phyloP scores from a whole-genome alignment of 1,284 basidiomycete genomes.

The Pseudozyma flocculosa region DNA sequence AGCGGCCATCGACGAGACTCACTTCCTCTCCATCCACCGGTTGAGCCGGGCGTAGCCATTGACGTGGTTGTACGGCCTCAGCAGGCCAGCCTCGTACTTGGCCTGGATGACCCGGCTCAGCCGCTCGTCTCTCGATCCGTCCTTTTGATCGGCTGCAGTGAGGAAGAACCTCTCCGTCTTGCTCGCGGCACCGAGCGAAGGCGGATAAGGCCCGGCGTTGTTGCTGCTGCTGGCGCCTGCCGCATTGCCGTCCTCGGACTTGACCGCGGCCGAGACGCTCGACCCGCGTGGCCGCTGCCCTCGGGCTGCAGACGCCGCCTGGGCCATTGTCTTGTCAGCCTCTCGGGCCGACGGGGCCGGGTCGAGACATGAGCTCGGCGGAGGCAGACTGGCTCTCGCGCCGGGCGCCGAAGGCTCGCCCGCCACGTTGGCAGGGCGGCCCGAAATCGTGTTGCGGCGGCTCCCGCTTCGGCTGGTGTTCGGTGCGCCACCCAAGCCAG shows the following conservation, averaged over 20 bases:
- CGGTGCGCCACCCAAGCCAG: too few relatives aligned
- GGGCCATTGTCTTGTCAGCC: neutral
- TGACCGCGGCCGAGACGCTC: slow-evolving; percentile 11
- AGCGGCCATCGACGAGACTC: slow-evolving; percentile 42
- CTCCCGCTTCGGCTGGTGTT: slow-evolving; percentile 7
- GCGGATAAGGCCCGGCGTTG: slow-evolving; percentile 18
- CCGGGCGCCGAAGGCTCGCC: neutral
- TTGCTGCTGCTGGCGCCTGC: neutral
- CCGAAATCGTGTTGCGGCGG: slow-evolving; percentile 21
- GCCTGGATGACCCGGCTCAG: slow-evolving; percentile 88
- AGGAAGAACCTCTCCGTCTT: slow-evolving; percentile 78
- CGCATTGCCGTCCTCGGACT: slow-evolving; percentile 1
- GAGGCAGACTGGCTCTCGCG: neutral
- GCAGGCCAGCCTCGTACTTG: slow-evolving; percentile 91
- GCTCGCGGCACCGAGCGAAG: slow-evolving; percentile 23
- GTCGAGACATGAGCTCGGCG: neutral
- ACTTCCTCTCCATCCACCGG: slow-evolving; percentile 90
- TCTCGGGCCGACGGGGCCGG: neutral
- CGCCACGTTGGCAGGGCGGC: slow-evolving; percentile 5
- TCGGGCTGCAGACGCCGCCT: too few relatives aligned
- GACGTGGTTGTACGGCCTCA: slow-evolving; percentile 95
- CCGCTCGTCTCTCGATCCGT: slow-evolving; percentile 85
- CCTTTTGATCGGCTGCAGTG: slow-evolving; percentile 91
- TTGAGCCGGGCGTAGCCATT: slow-evolving; percentile 55
- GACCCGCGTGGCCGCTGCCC: slow-evolving; percentile 25